Percentiles rank a stretch among this genome's conserved stretches.
phyloP scores from a whole-genome alignment of 495 filamentous ascomycete species.

The Tuber calosporum region DNA sequence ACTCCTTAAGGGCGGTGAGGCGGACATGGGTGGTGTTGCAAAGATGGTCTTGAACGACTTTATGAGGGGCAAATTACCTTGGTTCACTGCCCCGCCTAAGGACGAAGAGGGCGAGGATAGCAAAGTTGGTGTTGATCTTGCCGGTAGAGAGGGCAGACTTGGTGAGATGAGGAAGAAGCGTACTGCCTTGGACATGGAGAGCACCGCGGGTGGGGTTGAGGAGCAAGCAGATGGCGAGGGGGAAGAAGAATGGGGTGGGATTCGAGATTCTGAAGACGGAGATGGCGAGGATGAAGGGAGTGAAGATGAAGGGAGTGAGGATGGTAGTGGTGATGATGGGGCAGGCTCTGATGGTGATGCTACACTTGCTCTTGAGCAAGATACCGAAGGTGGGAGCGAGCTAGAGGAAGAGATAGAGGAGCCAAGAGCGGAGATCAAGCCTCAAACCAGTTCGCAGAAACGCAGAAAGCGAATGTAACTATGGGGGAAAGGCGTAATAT shows the following conservation, averaged over 20 bases:
- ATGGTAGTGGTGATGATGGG: constrained; percentile 40
- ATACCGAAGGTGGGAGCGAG: constrained; percentile 47
- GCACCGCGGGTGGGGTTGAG: constrained; percentile 36
- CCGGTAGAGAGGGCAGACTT: constrained; percentile 51
- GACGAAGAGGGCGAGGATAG: constrained; percentile 50
- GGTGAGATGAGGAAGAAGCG: constrained; percentile 57
- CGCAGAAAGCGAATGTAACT: constrained; percentile 18
- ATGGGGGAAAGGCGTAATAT: background rate
- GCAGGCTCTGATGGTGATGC: constrained; percentile 41
- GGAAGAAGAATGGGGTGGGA: constrained; percentile 38
- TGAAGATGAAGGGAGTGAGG: constrained; percentile 44
- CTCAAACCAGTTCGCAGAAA: constrained; percentile 15
- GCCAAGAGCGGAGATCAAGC: constrained; percentile 38
- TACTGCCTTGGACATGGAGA: constrained; percentile 48
- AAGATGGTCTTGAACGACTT: constrained; percentile 97
- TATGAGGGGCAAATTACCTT: constrained; percentile 85
- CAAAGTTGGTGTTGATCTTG: constrained; percentile 49
- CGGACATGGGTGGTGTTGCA: constrained; percentile 84
- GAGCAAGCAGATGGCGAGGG: constrained; percentile 37
- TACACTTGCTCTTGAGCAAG: constrained; percentile 50
- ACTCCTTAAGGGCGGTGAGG: constrained; percentile 80
- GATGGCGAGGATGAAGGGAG: constrained; percentile 47
- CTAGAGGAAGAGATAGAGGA: constrained; percentile 42
- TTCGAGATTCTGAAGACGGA: constrained; percentile 46
- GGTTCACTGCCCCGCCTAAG: constrained; percentile 79